These are phyloP conservation scores for Diaporthe ilicicola DNA, from an alignment of 2,329 filamentous ascomycete species.

Conservation along the genomic window DNA sequence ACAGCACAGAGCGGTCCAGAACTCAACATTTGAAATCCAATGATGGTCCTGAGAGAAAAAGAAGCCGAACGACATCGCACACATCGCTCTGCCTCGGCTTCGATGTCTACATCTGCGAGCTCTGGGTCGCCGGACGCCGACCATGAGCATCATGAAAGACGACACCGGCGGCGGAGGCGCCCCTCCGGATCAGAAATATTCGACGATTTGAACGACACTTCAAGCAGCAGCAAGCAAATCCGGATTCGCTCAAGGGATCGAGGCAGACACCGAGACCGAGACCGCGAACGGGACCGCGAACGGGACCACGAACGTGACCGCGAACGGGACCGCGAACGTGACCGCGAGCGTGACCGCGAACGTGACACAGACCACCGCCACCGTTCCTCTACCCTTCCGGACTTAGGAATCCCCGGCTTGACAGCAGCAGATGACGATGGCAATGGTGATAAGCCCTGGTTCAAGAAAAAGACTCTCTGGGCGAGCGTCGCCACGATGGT, in stretches of 20 bases:
- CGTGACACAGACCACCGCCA: not conserved
- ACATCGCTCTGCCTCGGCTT: not conserved
- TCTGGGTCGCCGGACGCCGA: not conserved
- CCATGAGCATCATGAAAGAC: not conserved
- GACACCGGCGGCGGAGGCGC: slow-evolving; percentile 8
- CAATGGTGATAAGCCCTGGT: slow-evolving; percentile 22
- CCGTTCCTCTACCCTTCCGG: not conserved
- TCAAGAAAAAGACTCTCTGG: slow-evolving; percentile 28
- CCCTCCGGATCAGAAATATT: not conserved
- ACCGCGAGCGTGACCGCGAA: no score
- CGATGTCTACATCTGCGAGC: not conserved
- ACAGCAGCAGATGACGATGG: not conserved
- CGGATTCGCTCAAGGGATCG: slow-evolving; percentile 9
- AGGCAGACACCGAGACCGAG: not conserved
- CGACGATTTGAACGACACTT: not conserved
- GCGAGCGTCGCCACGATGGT: slow-evolving; percentile 23
- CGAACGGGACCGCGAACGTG: no score
- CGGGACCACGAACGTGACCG: not conserved
- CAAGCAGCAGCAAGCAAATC: slow-evolving; percentile 6
- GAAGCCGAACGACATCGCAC: not conserved
- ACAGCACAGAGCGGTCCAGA: not conserved
- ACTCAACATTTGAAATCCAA: not conserved
- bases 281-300: not conserved
- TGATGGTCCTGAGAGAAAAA: slow-evolving; percentile 2
- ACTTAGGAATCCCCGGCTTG: not conserved